Base-by-base conservation (phyloP, 2,329 filamentous ascomycete genomes). In the Alternaria infectoria region DNA sequence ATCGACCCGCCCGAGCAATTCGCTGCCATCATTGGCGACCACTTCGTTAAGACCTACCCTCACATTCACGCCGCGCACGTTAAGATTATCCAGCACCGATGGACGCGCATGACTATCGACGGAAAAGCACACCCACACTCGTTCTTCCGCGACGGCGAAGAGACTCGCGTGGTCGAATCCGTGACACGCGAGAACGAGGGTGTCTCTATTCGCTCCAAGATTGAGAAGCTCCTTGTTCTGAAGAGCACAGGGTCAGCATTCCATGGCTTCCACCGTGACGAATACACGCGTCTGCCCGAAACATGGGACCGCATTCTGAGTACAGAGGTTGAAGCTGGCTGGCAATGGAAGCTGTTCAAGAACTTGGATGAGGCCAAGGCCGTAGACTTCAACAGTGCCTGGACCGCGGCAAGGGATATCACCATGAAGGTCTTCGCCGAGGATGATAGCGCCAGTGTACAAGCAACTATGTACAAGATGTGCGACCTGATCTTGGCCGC, bases 401-500 rank as follows among this genome's bases (percentile, higher is more conserved):
- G 90, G 87, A 85, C 89, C 69, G 86, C 86, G 57, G 93, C 93
- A n/a, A 87, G 93, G 65, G 84, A 86, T 57, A 96, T 96, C 79
- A 97, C 94, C n/a, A 86, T 97, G 80, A 91, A 92, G 83, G 92
- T 90, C 0, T 99, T 99, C 76, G 95, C 96, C 45, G 88, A 90
- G 76, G 94, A 99, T 76, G 86, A 93, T 77, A 97, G 93, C 74
- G 92, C 96, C 50, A 97, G 93, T 74, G 96, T 99, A 23, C 96
- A 99, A 83, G 90, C 90, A 74, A 98, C 95, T 65, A 98, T 99
- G 96, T 99, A 97, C 85, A 96, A 97, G 85, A 99, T 99, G 95
- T 90, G 88, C 73, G 91, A 95, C 80, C 85, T 90, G 80, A 97
- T 99, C 70, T 85, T 99, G 57, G 90, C 87, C 9, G 88, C 86